Base-by-base conservation (phyloP, 352 stramenopile genomes). In the Pythium utonaiense region DNA sequence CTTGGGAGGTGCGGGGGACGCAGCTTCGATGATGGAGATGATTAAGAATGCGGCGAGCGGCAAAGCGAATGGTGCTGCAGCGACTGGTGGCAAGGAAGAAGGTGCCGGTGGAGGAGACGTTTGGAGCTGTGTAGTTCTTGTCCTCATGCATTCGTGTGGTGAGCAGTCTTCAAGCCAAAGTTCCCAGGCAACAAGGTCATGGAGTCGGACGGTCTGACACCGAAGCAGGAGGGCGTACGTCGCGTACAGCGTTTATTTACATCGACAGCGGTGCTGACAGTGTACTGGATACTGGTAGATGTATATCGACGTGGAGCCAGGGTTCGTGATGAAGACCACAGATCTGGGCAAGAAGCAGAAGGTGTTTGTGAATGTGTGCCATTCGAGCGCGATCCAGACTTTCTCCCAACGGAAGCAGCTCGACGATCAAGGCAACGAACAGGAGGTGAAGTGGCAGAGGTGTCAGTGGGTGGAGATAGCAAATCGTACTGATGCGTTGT, bases 321-420 rank as follows among this genome's bases (percentile, higher is more conserved):
- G 82, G 16, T 93, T 93, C 33, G 82, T 92, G 41, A 81, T 93
- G 62, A 93, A 92, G 62, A 86, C 82, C 14, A 75, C 49, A 10
- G 78, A 92, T 12, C 25, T 81, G 17, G 69, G 80, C 42, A 84
- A 60, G 33, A 79, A 83, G 53, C 83, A 80, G 17, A 92, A 93
- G 67, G 81, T 89, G 25, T 93, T 93, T 62, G 71, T 93, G 30
- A 93, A 93, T 62, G 71, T 93, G 30, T 88, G 86, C 44, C 73
- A 70, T 64, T 79, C 80, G 19, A 67, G 77, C 21, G 64, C 74
- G n/a, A 89, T 93, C 57, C 83, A 92, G 59, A 81, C 53, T 13
- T 91, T 92, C 57, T 92, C 84, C 7, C 70, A 91, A 64, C 81
- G 88, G 57, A 91, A 84, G 45, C 83, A 91, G 42, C 66, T 93